Evolutionary conservation across 805 yeast genomes (phyloP), one percentile per base, ranked within the genome.

Genomic region (baker's yeast (Saccharomyces cerevisiae)): DNA sequence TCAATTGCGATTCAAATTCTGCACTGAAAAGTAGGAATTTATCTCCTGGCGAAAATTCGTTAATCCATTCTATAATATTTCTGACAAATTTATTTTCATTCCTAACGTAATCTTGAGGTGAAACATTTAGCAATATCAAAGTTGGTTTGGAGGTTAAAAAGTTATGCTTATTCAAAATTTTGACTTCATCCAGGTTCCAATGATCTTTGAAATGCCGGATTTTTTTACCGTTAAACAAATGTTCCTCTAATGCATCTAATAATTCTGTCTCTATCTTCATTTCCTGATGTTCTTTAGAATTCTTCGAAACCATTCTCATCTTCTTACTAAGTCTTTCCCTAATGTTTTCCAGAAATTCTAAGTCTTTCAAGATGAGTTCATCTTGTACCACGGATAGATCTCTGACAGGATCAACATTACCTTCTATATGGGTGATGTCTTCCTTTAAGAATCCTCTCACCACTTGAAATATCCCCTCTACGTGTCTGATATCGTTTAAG

Each of bases 71-170:
- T 62, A 76, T 63, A 28, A 89, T 83, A 21, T 69, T 75, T 1
- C 65, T 60, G 49, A 76, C 61, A 67, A 80, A 79, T 55, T 70
- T 64, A 59, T 79, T 75, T 10, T 30, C 24, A 30, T 49, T 48
- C 43, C 74, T 62, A 13, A 80, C 68, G 66, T 79, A 89, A 66
- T 89, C 96, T 49, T 76, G 78, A 60, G 83, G 84, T 51, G 83
- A 83, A 21, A 88, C 83, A 63, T 90, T 90, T 56, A 89, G 76
- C 49, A 90, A 68, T 57, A 84, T 84, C 14, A 89, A 80, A 1
- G 91, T 82, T n/a, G 97, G 97, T 66, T 90, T 90, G 3, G 96
- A 90, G 0, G 96, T 89, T 50, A 90, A 71, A 51, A 90, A 79
- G 62, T 82, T 84, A 74, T 87, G 80, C 41, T 79, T 76, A 70